Evolutionary conservation across 208 protist genomes (phyloP).

Genomic region (Crithidia thermophila): DNA sequence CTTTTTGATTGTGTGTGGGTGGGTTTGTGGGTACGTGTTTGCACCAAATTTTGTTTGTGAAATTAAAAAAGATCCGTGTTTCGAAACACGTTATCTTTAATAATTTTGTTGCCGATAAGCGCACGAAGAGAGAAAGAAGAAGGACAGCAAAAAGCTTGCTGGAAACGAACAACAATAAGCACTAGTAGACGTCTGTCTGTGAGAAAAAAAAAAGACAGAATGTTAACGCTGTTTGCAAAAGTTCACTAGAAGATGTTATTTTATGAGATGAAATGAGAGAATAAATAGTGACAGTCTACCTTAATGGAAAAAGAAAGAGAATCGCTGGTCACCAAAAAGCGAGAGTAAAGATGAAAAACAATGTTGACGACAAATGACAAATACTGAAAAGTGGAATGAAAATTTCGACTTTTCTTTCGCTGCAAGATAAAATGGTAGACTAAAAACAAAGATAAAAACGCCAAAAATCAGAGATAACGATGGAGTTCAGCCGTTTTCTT

Average conservation of each 20-base stretch:
- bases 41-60: neutral
- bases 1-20: too few relatives aligned
- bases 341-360: slow-evolving; percentile 24
- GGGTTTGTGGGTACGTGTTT: neutral
- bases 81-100: neutral
- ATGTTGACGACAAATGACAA: neutral
- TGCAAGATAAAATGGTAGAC: neutral
- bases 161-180: too few relatives aligned
- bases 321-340: neutral
- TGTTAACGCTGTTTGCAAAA: neutral
- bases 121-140: neutral
- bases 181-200: too few relatives aligned
- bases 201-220: neutral
- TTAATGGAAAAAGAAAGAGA: slow-evolving; percentile 12
- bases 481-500: slow-evolving; percentile 7
- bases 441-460: neutral
- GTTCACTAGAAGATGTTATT: neutral
- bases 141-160: neutral
- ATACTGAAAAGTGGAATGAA: neutral
- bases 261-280: too few relatives aligned
- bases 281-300: too few relatives aligned
- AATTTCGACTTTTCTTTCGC: too few relatives aligned
- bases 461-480: too few relatives aligned
- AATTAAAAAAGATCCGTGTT: neutral
- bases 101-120: neutral